Evolutionary conservation across 345 rosid genomes (phyloP).

Genomic region (Arabis alpina): DNA sequence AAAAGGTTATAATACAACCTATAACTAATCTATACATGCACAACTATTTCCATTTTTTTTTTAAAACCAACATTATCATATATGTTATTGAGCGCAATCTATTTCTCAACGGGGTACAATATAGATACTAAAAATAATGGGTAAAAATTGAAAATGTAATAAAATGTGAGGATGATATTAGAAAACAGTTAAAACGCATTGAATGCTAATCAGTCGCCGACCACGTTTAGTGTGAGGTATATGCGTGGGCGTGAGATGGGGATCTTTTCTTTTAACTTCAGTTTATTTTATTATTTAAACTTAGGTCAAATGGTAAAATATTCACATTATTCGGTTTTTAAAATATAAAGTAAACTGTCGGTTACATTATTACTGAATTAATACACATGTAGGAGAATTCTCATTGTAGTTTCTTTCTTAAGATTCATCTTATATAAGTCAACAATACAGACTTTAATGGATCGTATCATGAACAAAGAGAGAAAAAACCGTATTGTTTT

Average conservation of each 20-base stretch:
- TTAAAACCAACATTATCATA: neutral
- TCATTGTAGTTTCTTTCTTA: no score
- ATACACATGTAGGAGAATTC: no score
- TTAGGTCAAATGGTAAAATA: slow-evolving; percentile 38
- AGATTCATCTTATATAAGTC: no score
- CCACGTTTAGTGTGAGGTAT: slow-evolving; percentile 30
- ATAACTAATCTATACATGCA: slow-evolving; percentile 22
- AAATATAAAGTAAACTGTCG: slow-evolving; percentile 7
- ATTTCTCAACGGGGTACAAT: neutral
- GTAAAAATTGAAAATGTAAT: slow-evolving; percentile 5
- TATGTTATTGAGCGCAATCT: neutral
- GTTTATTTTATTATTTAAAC: slow-evolving; percentile 11
- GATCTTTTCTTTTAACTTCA: slow-evolving; percentile 21
- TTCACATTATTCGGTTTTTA: slow-evolving; percentile 1
- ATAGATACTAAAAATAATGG: neutral
- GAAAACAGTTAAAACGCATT: slow-evolving; percentile 32
- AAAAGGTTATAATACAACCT: neutral
- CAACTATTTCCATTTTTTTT: slow-evolving; percentile 11
- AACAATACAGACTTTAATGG: no score
- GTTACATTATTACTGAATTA: neutral
- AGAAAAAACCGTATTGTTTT: no score
- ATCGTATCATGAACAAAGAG: no score
- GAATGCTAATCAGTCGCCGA: slow-evolving; percentile 41
- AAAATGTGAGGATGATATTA: slow-evolving; percentile 14
- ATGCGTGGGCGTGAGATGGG: slow-evolving; percentile 33